Conservation (phyloP, 345 rosid species). For the Cardamine chenopodiifolia region DNA sequence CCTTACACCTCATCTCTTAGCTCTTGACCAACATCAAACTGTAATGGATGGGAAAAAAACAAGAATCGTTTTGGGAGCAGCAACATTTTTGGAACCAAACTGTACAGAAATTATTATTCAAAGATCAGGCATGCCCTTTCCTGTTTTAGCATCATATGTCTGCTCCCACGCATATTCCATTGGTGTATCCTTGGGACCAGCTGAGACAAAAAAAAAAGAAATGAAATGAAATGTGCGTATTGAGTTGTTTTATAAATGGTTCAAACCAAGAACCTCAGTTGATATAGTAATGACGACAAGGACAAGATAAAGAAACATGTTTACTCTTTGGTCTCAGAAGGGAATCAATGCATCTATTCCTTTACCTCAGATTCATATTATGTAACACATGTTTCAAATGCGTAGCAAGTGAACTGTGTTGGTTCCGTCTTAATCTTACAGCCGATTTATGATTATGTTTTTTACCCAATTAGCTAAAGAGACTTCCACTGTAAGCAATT, state of each 20-base stretch:
- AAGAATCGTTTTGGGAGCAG: slow-evolving; percentile 17
- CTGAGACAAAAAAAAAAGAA: slow-evolving; percentile 51
- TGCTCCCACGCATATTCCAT: slow-evolving; percentile 74
- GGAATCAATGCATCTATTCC: background rate
- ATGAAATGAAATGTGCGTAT: background rate
- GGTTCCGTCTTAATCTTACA: background rate
- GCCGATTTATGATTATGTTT: background rate
- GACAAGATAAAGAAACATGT: background rate
- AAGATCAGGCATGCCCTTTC: slow-evolving; percentile 96
- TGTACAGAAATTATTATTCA: slow-evolving; percentile 36
- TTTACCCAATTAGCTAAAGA: background rate
- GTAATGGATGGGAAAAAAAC: background rate
- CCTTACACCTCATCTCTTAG: slow-evolving; percentile 14
- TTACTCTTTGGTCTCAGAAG: background rate
- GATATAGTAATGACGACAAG: background rate
- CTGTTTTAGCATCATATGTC: slow-evolving; percentile 82
- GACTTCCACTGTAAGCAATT: background rate
- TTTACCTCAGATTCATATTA: background rate
- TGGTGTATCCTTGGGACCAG: slow-evolving; percentile 92
- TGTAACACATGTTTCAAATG: background rate
- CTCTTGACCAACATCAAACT: slow-evolving; percentile 10
- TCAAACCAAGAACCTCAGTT: background rate
- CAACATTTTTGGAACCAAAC: background rate
- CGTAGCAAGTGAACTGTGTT: background rate
- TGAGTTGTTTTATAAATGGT: background rate